Conservation (phyloP, 106 monocot species). For the Acorus gramineus region DNA sequence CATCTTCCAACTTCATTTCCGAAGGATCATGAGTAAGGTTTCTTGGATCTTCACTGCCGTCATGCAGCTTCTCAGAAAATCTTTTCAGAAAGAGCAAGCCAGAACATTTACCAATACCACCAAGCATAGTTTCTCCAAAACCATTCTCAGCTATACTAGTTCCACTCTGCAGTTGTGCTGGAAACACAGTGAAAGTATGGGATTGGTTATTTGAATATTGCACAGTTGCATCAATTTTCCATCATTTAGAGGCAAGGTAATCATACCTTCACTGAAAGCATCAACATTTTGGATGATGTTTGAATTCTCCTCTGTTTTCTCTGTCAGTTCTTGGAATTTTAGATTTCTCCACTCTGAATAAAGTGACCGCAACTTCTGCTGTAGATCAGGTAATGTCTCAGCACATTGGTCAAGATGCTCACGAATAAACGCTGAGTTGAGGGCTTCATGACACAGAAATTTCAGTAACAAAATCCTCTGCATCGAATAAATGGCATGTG, state of each 20-base stretch:
- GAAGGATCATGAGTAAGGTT: no score
- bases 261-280: constrained; percentile 11
- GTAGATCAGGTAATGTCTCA: constrained; percentile 65
- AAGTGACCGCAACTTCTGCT: constrained; percentile 58
- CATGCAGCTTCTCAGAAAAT: no score
- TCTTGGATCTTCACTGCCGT: no score
- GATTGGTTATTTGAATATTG: constrained; percentile 6
- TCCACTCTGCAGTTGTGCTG: background rate
- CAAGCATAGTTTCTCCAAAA: no score
- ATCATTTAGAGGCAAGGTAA: constrained; percentile 14
- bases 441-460: constrained; percentile 88
- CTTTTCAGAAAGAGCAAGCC: no score
- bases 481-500: constrained; percentile 10
- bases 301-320: constrained; percentile 29
- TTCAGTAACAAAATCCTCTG: constrained; percentile 84
- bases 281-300: constrained; percentile 18
- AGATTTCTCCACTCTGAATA: constrained; percentile 65
- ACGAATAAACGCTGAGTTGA: constrained; percentile 67
- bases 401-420: constrained; percentile 85
- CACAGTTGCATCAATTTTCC: constrained; percentile 11
- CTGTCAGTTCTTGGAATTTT: constrained; percentile 55
- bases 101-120: no score
- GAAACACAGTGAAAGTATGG: constrained; percentile 5
- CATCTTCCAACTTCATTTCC: no score
- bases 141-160: no score